These are phyloP conservation scores for Schwanniomyces vanrijiae DNA, from an alignment of 805 yeast species.

Conservation along the genomic window DNA sequence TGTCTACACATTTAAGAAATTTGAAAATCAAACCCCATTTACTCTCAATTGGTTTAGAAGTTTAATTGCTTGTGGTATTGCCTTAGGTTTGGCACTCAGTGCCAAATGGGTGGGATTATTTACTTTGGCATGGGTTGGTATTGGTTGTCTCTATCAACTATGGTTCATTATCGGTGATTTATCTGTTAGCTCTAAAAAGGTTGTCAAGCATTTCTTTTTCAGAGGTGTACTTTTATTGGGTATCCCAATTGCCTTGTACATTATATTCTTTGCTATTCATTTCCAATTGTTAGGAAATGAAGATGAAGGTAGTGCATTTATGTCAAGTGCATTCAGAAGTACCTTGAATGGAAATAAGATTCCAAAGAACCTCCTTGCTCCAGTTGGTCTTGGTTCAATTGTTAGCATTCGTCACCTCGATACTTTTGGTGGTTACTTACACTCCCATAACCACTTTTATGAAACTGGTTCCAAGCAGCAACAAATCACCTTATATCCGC, in stretches of 20 bases:
- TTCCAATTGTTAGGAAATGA: slow-evolving; percentile 56
- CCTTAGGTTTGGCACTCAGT: slow-evolving; percentile 70
- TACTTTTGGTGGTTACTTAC: slow-evolving; percentile 79
- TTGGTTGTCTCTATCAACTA: slow-evolving; percentile 56
- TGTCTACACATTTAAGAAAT: slow-evolving; percentile 62
- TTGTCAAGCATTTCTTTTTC: slow-evolving; percentile 46
- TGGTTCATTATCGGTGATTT: slow-evolving; percentile 78
- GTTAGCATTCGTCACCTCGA: slow-evolving; percentile 67
- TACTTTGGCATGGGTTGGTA: slow-evolving; percentile 77
- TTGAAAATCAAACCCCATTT: slow-evolving; percentile 65
- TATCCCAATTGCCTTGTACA: slow-evolving; percentile 57
- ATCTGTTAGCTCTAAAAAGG: slow-evolving; percentile 42
- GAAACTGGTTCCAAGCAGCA: slow-evolving; percentile 84
- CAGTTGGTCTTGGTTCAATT: slow-evolving; percentile 71
- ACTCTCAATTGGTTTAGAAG: slow-evolving; percentile 56
- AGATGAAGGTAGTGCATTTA: slow-evolving; percentile 71
- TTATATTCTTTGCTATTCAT: slow-evolving; percentile 62
- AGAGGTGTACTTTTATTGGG: slow-evolving; percentile 58
- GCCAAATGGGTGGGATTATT: slow-evolving; percentile 87
- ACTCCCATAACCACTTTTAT: slow-evolving; percentile 71
- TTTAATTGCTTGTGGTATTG: slow-evolving; percentile 63
- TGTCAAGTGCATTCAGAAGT: slow-evolving; percentile 71
- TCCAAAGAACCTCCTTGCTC: slow-evolving; percentile 58
- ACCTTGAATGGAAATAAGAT: slow-evolving; percentile 59
- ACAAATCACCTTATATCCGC: slow-evolving; percentile 79